phyloP scores from a whole-genome alignment of 352 stramenopile species.

The Phytophthora meadii region DNA sequence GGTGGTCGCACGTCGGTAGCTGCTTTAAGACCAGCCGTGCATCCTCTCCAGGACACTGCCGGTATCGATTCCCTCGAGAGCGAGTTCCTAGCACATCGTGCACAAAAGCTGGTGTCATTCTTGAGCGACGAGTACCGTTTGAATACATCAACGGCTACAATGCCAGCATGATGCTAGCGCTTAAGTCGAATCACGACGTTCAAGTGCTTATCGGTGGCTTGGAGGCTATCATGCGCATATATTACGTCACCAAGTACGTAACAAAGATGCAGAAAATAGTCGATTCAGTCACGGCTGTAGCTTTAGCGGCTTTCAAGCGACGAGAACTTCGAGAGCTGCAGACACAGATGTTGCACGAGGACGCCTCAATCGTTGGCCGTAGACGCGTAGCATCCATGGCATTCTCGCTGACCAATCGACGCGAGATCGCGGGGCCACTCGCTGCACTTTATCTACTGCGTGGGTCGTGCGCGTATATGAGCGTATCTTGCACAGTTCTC shows the following conservation, averaged over 20 bases:
- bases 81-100: neutral
- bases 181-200: neutral
- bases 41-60: neutral
- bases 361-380: neutral
- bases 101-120: neutral
- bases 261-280: neutral
- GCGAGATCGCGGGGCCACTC: neutral
- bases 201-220: neutral
- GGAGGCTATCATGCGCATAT: neutral
- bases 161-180: neutral
- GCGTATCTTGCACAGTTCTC: neutral
- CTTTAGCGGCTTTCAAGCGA: neutral
- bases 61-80: constrained; percentile 4
- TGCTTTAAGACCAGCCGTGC: constrained; percentile 2
- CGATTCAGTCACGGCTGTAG: neutral
- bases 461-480: neutral
- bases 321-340: neutral
- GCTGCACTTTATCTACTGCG: neutral
- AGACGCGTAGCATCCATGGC: constrained; percentile 1
- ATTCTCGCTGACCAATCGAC: neutral
- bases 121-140: neutral
- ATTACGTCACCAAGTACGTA: constrained; percentile 4
- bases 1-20: neutral
- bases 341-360: no score
- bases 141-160: constrained; percentile 9